Base-by-base conservation (phyloP, 495 filamentous ascomycete genomes). In the Beverwykella pulmonaria region DNA sequence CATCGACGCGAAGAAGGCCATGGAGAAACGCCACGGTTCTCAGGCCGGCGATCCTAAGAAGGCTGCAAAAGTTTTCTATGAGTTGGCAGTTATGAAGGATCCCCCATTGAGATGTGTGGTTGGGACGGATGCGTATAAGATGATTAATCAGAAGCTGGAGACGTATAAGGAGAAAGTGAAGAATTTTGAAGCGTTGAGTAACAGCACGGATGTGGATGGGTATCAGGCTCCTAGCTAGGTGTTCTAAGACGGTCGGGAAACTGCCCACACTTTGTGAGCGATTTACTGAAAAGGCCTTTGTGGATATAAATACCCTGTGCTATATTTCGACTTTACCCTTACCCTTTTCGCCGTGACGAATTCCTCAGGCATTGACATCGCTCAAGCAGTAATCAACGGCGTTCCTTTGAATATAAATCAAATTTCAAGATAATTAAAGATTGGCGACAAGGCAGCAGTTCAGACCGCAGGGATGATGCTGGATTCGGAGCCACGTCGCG, bases 201-300 rank as follows among this genome's bases (percentile, higher is more conserved):
- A 78, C 25, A 75, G 77, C 26, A 81, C 79, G 2, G 79, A 83
- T 73, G 78, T 81, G 3, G 79, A 82, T 70, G 79, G 72, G 14
- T 80, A 78, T 27, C n/a, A 67, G 49, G 47, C 61, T 6, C 55
- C 67, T 25, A 64, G 44, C 22, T 55, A 46, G 48, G 14, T 19
- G 20, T 34, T 12, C 10, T 60, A 23, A n/a, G 36, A n/a, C 22
- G 27, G 17, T 2, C 9, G 53, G 32, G 12, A 48, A 15, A n/a
- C 6, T 7, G 17, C 15, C 22, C n/a, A n/a, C n/a, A n/a, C 4
- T 48, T 6, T 17, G 23, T 6, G 50, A 53, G 7, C 14, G 17
- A 30, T 53, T 8, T 26, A 53, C 25, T 26, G 20, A 53, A 7
- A 17, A 29, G 3, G 15, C 12, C 8, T 32, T 53, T 48, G 12